Conservation (phyloP, 148 eudicot genomes). For the Amaranthus cruentus region DNA sequence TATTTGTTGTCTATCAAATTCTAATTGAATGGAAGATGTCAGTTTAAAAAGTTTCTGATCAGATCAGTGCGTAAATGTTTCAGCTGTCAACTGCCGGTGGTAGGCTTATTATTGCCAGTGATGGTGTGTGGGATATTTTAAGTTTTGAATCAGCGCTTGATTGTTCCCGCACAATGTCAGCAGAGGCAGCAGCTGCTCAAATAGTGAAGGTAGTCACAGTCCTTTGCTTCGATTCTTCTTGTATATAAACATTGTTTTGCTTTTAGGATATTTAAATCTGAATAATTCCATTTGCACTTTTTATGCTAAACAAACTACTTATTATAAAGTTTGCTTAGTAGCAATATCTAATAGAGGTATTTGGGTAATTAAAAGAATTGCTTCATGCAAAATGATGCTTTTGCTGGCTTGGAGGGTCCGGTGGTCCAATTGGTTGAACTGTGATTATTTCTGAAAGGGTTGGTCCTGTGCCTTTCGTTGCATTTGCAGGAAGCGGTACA, state of each 20-base stretch:
- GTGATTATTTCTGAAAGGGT: neutral
- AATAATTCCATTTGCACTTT: too few relatives aligned
- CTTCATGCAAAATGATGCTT: neutral
- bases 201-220: slow-evolving; percentile 70
- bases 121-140: slow-evolving; percentile 98
- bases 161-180: slow-evolving; percentile 76
- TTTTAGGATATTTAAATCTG: too few relatives aligned
- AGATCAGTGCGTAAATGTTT: slow-evolving; percentile 16
- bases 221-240: neutral
- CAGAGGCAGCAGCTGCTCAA: slow-evolving; percentile 87
- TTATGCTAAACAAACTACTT: too few relatives aligned
- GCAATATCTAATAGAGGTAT: neutral
- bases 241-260: neutral
- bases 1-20: neutral
- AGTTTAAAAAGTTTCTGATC: neutral
- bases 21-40: neutral
- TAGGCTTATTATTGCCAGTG: slow-evolving; percentile 78
- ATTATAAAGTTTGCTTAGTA: too few relatives aligned
- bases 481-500: slow-evolving; percentile 76
- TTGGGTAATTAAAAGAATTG: neutral
- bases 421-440: neutral
- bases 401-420: neutral
- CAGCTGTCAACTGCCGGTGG: slow-evolving; percentile 91
- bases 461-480: slow-evolving; percentile 5
- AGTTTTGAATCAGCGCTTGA: slow-evolving; percentile 76